phyloP scores from a whole-genome alignment of 768 basidiomycete species.

The Leccinum subgranulosum region DNA sequence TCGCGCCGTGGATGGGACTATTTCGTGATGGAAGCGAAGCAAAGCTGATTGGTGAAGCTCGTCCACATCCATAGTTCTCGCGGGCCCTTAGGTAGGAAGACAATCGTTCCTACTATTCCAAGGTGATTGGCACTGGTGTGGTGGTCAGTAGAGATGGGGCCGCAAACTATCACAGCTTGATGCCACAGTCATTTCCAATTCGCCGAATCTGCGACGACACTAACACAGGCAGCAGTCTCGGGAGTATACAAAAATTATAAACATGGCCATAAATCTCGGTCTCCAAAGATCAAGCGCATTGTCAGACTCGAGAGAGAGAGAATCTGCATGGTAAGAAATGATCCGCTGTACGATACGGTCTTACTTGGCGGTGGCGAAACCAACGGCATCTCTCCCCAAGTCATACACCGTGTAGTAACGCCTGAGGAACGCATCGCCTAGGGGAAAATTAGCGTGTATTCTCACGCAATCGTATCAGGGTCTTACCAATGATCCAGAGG shows the following conservation, averaged over 20 bases:
- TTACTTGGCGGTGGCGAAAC: slow-evolving; percentile 62
- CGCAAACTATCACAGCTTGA: neutral
- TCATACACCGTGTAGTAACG: slow-evolving; percentile 93
- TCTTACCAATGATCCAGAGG: slow-evolving; percentile 88
- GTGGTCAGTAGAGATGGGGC: neutral
- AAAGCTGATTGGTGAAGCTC: slow-evolving; percentile 5
- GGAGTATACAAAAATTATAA: neutral
- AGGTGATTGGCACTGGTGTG: neutral
- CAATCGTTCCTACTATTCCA: neutral
- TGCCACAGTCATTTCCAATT: neutral
- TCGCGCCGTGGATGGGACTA: slow-evolving; percentile 21
- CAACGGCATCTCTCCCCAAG: slow-evolving; percentile 72
- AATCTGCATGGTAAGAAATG: neutral
- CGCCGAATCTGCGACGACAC: neutral
- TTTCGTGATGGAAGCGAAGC: slow-evolving; percentile 3
- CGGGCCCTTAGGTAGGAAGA: neutral
- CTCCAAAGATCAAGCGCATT: slow-evolving; percentile 14
- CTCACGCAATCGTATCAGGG: neutral
- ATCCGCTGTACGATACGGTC: neutral
- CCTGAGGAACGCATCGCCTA: slow-evolving; percentile 89
- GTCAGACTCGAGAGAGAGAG: neutral
- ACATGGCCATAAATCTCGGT: neutral
- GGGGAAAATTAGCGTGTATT: slow-evolving; percentile 2
- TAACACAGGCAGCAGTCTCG: neutral
- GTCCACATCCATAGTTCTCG: slow-evolving; percentile 11